These are phyloP conservation scores for Emydomyces testavorans DNA, from an alignment of 2,329 filamentous ascomycete species.

Conservation along the genomic window DNA sequence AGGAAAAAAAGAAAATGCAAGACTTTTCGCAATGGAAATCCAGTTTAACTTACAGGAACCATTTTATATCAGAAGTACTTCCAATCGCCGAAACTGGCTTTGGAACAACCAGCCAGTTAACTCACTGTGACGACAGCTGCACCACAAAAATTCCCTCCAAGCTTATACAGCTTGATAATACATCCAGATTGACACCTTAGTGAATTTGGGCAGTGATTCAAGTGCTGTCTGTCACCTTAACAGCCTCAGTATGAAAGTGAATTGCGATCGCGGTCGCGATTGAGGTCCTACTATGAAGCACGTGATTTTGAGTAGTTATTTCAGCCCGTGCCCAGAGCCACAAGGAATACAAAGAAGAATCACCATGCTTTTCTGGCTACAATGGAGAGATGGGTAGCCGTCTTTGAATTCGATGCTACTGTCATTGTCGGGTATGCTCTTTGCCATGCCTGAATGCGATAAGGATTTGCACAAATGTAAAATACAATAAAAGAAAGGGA, in stretches of 20 bases:
- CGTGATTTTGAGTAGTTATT: too few relatives aligned
- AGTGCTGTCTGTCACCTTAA: not conserved
- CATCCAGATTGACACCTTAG: not conserved
- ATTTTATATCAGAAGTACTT: not conserved
- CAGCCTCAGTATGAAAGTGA: not conserved
- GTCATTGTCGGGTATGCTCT: not conserved
- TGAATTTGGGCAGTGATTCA: not conserved
- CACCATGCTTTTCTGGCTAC: not conserved
- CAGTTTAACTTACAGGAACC: not conserved
- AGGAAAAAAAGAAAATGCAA: not conserved
- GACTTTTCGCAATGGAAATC: not conserved
- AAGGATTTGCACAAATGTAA: not conserved
- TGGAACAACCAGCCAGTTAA: not conserved
- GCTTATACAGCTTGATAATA: not conserved
- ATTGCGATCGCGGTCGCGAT: not conserved
- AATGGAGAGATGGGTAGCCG: not conserved
- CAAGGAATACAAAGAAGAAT: not conserved
- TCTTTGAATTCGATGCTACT: not conserved
- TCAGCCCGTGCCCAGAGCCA: too few relatives aligned
- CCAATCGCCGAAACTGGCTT: not conserved
- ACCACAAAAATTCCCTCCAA: not conserved
- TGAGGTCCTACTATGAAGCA: not conserved
- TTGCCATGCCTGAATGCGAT: not conserved
- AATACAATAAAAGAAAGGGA: constrained; percentile 3
- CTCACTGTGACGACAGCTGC: not conserved